A percentile compares a stretch with the other conserved stretches of the same genome.
phyloP scores from a whole-genome alignment of 306 rosid species.

The Inga laurina region DNA sequence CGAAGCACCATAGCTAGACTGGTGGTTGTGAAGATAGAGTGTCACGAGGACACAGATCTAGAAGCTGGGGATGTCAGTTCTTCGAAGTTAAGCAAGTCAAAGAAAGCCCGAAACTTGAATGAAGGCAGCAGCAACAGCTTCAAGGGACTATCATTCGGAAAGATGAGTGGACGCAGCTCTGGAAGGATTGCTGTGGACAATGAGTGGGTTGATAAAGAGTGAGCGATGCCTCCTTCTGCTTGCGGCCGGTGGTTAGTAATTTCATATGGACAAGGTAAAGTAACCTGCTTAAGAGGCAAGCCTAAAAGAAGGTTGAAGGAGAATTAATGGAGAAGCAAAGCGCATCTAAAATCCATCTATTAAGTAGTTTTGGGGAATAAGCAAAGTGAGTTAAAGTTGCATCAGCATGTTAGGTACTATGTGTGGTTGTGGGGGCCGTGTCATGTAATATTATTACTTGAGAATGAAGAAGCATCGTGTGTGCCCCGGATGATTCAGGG shows the following conservation, averaged over 20 bases:
- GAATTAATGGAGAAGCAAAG: constrained; percentile 40
- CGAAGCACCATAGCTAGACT: constrained; percentile 72
- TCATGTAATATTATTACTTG: constrained; percentile 49
- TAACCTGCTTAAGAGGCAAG: constrained; percentile 32
- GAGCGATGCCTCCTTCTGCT: constrained; percentile 24
- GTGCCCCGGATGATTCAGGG: constrained; percentile 49
- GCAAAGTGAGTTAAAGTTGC: constrained; percentile 41
- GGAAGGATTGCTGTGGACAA: constrained; percentile 69
- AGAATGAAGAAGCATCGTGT: constrained; percentile 45
- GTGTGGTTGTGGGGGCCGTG: constrained; percentile 39
- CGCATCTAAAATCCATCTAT: constrained; percentile 30
- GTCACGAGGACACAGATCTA: constrained; percentile 45
- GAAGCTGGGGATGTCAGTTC: constrained; percentile 52
- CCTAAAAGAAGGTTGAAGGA: constrained; percentile 36
- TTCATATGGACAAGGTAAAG: constrained; percentile 28
- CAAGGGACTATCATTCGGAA: constrained; percentile 80
- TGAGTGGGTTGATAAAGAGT: constrained; percentile 72
- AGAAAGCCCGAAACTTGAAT: constrained; percentile 60
- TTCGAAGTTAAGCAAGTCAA: constrained; percentile 67
- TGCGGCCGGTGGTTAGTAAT: constrained; percentile 23
- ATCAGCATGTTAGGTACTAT: constrained; percentile 25
- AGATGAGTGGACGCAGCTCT: constrained; percentile 65
- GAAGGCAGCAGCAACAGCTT: constrained; percentile 88
- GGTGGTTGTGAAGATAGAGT: constrained; percentile 56
- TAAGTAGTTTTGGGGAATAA: constrained; percentile 54